Percentiles rank a stretch among this genome's conserved stretches.
Evolutionary conservation across 371 early-diverging fungal species (phyloP).

Genomic region (Rhizopus stolonifer): DNA sequence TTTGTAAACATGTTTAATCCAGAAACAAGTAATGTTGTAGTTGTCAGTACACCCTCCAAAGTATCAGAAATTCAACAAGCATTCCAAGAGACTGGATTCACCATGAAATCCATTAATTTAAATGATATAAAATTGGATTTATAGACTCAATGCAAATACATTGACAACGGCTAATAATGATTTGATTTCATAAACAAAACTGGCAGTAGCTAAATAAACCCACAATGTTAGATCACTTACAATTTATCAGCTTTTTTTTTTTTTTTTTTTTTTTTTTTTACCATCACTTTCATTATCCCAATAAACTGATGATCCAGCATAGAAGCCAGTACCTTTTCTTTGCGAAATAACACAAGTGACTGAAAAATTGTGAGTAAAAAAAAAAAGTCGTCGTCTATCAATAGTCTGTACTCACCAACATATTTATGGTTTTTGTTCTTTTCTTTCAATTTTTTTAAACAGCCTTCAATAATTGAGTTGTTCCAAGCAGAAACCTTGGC

Average conservation of each 20-base stretch:
- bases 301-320: slow-evolving; percentile 70
- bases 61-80: slow-evolving; percentile 47
- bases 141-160: slow-evolving; percentile 56
- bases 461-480: slow-evolving; percentile 63
- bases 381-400: neutral
- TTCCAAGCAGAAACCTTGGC: slow-evolving; percentile 72
- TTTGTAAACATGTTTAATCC: slow-evolving; percentile 57
- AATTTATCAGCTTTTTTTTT: no score
- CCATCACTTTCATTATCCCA: slow-evolving; percentile 76
- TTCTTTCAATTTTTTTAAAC: slow-evolving; percentile 61
- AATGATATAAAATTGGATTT: slow-evolving; percentile 26
- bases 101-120: slow-evolving; percentile 30
- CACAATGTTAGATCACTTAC: neutral
- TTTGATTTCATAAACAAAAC: slow-evolving; percentile 67
- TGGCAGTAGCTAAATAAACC: slow-evolving; percentile 52
- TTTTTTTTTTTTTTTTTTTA: no score
- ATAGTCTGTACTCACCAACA: no score
- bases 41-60: slow-evolving; percentile 56
- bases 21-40: slow-evolving; percentile 54
- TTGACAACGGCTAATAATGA: slow-evolving; percentile 63
- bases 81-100: slow-evolving; percentile 37
- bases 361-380: neutral
- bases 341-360: neutral
- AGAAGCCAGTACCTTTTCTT: slow-evolving; percentile 75
- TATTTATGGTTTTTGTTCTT: slow-evolving; percentile 74